Conservation (phyloP, 306 rosid species). For the Hippophae rhamnoides region DNA sequence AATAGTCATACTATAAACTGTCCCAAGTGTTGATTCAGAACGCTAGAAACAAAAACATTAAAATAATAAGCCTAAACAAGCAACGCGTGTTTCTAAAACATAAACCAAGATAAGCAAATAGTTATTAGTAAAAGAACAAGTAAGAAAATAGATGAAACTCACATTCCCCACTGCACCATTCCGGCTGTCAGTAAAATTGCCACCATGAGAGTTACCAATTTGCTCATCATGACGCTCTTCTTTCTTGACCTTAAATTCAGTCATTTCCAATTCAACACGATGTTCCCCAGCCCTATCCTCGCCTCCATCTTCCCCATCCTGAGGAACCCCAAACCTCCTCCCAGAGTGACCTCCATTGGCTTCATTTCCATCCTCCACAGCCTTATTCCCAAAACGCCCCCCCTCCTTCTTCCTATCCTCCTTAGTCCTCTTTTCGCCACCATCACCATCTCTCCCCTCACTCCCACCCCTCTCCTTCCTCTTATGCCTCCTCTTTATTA, state of each 20-base stretch:
- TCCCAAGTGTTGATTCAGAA: too few species aligned
- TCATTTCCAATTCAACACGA: not conserved
- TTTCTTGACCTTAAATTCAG: slow-evolving; percentile 21
- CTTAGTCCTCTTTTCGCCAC: slow-evolving; percentile 55
- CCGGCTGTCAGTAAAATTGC: slow-evolving; percentile 24
- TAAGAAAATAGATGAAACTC: slow-evolving; percentile 16
- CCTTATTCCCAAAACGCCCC: slow-evolving; percentile 31
- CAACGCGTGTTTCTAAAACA: not conserved
- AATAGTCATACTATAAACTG: too few species aligned
- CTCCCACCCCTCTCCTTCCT: slow-evolving; percentile 70
- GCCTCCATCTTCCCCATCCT: slow-evolving; percentile 17
- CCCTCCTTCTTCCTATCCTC: slow-evolving; percentile 46
- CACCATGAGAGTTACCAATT: slow-evolving; percentile 25
- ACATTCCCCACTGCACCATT: slow-evolving; percentile 44
- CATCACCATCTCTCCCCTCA: slow-evolving; percentile 32
- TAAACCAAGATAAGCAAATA: not conserved
- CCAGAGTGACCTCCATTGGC: slow-evolving; percentile 30
- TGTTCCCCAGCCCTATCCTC: not conserved
- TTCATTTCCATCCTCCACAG: slow-evolving; percentile 26
- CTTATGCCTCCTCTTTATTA: slow-evolving; percentile 44
- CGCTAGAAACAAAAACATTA: too few species aligned
- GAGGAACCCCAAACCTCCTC: slow-evolving; percentile 58
- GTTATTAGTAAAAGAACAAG: not conserved
- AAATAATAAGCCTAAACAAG: not conserved
- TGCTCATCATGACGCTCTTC: slow-evolving; percentile 25